phyloP scores from a whole-genome alignment of 208 protist species.

The Leishmania mexicana region DNA sequence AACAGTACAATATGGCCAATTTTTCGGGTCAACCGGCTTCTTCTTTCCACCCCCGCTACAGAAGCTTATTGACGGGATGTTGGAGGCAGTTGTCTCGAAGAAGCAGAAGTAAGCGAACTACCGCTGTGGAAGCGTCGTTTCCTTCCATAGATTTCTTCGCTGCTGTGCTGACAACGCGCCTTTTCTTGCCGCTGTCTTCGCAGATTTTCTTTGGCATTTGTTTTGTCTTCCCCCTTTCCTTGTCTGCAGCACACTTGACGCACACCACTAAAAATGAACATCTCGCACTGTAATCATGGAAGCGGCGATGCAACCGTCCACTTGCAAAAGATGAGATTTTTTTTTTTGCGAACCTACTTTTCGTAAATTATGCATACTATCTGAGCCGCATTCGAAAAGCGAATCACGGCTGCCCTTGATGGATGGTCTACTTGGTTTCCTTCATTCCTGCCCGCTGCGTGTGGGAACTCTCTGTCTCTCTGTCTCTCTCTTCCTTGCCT shows the following conservation, averaged over 20 bases:
- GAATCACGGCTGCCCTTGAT: not conserved
- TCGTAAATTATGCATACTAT: not conserved
- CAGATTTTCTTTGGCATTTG: not conserved
- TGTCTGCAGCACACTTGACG: not conserved
- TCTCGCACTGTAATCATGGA: not conserved
- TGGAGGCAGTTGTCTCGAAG: slow-evolving; percentile 18
- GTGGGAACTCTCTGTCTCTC: not conserved
- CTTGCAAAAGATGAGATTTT: not conserved
- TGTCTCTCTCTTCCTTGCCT: not conserved
- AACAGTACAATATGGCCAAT: slow-evolving; percentile 61
- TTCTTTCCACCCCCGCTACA: slow-evolving; percentile 75
- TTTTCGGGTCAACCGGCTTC: slow-evolving; percentile 70
- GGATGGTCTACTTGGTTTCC: not conserved
- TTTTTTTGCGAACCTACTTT: not conserved
- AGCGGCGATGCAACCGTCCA: not conserved
- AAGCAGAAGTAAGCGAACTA: slow-evolving; percentile 11
- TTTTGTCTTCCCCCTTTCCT: not conserved
- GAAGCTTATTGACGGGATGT: slow-evolving; percentile 46
- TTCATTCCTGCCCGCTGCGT: not conserved
- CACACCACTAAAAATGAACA: not conserved
- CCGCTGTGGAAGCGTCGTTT: not conserved
- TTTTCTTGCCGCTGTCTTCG: not conserved
- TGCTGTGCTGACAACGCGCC: not conserved
- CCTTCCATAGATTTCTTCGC: not conserved
- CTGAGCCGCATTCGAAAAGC: not conserved